Base-by-base conservation (phyloP, 2,329 filamentous ascomycete genomes). In the Lachnellula occidentalis region DNA sequence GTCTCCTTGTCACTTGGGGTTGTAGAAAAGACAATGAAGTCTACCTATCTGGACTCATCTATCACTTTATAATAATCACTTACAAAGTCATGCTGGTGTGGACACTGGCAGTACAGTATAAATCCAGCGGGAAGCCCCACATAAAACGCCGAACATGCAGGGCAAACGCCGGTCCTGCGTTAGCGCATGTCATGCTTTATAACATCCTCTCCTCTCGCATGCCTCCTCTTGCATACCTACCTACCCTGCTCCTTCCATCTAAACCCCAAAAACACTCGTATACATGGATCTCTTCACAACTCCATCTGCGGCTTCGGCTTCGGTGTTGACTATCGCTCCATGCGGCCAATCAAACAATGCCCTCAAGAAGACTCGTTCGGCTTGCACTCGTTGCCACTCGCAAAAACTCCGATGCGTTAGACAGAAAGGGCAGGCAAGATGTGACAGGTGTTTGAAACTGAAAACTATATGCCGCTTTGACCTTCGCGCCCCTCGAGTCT, bases 381-480 rank as follows among this genome's bases (percentile, higher is more conserved):
- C 54, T n/a, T 57, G 54, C 50, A 47, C 46, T 50, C 54, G 51
- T 21, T 57, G 54, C 22, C 54, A 57, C 47, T 14, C 39, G 19
- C 54, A 57, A 46, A 57, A 57, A 36, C 50, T 57, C 12, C 39
- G 46, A 19, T 57, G 54, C 41, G 39, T 57, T 4, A 50, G 34
- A 21, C 41, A 39, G 17, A 12, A 15, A n/a, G 50, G 50, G 27
- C 15, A 51, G 17, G n/a, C 7, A 12, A 47, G 34, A 8, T 57
- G 54, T 45, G 54, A 57, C 11, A 27, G 54, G 36, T 57, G 54
- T 37, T 24, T 54, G 12, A 57, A 41, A 34, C 31, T 57, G 34
- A 50, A 54, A n/a, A 47, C 39, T n/a, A 42, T 34, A 19, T 57
- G 54, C 43, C 50, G 45, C 24, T 54, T 54, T 39, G 27, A 43